phyloP scores from a whole-genome alignment of 257 asterid genomes.

The Solanum appendiculatum region DNA sequence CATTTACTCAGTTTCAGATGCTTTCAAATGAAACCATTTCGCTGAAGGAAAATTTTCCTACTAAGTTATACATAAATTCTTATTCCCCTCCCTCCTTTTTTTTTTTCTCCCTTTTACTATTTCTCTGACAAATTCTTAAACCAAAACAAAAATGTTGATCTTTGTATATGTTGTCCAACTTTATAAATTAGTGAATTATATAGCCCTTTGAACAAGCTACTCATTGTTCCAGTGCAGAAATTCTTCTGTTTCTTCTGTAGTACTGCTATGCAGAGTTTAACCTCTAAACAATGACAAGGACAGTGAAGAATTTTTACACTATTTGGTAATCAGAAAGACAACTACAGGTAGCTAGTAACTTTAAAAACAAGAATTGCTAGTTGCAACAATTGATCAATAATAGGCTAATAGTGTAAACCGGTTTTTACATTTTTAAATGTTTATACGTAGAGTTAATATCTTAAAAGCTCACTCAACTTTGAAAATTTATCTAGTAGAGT shows the following conservation, averaged over 20 bases:
- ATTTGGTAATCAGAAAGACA: neutral
- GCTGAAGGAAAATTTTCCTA: neutral
- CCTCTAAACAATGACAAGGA: neutral
- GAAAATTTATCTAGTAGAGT: no score
- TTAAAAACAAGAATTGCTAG: neutral
- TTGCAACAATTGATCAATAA: neutral
- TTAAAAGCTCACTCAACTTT: no score
- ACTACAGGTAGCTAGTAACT: neutral
- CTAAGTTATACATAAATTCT: neutral
- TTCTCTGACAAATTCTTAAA: neutral
- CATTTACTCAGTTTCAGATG: conserved; percentile 62
- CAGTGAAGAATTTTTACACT: neutral
- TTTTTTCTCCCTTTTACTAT: neutral
- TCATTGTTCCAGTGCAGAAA: neutral
- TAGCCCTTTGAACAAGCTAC: neutral
- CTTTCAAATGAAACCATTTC: conserved; percentile 21
- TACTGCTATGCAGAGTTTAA: neutral
- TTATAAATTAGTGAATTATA: neutral
- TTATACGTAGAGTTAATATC: neutral
- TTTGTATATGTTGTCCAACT: neutral
- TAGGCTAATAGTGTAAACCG: neutral
- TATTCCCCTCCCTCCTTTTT: neutral
- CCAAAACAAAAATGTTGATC: neutral
- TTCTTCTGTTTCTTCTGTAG: neutral
- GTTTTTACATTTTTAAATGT: neutral